phyloP scores from a whole-genome alignment of 164 flowering plant genomes.

The Echeveria elegans region DNA sequence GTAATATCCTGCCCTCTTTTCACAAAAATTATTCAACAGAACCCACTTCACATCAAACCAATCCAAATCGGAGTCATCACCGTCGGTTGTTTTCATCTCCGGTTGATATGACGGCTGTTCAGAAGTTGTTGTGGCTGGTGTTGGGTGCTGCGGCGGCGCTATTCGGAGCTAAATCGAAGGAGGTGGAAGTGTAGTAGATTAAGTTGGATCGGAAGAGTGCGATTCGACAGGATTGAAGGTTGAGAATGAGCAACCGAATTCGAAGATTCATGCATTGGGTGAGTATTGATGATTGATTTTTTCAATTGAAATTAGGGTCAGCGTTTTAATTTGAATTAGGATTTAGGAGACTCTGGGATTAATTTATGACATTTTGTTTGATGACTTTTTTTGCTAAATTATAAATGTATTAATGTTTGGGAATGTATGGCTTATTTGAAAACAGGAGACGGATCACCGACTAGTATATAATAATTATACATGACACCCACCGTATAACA shows the following conservation, averaged over 20 bases:
- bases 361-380: too few relatives aligned
- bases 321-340: neutral
- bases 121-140: slow-evolving; percentile 21
- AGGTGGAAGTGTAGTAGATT: slow-evolving; percentile 10
- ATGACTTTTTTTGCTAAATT: too few relatives aligned
- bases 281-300: slow-evolving; percentile 12
- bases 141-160: slow-evolving; percentile 11
- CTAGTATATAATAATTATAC: too few relatives aligned
- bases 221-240: slow-evolving; percentile 24
- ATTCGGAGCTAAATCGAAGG: slow-evolving; percentile 16
- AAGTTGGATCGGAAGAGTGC: slow-evolving; percentile 15
- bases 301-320: neutral
- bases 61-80: neutral
- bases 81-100: neutral
- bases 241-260: slow-evolving; percentile 33
- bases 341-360: too few relatives aligned
- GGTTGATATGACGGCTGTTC: neutral
- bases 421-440: too few relatives aligned
- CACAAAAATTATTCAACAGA: too few relatives aligned
- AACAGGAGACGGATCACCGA: too few relatives aligned
- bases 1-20: too few relatives aligned
- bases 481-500: too few relatives aligned
- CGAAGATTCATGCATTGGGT: slow-evolving; percentile 44
- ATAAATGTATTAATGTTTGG: too few relatives aligned
- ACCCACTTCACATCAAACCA: neutral